A percentile compares a stretch with the other conserved stretches of the same genome.
phyloP scores from a whole-genome alignment of 2,329 filamentous ascomycete species.

The Aspergillus sp. region DNA sequence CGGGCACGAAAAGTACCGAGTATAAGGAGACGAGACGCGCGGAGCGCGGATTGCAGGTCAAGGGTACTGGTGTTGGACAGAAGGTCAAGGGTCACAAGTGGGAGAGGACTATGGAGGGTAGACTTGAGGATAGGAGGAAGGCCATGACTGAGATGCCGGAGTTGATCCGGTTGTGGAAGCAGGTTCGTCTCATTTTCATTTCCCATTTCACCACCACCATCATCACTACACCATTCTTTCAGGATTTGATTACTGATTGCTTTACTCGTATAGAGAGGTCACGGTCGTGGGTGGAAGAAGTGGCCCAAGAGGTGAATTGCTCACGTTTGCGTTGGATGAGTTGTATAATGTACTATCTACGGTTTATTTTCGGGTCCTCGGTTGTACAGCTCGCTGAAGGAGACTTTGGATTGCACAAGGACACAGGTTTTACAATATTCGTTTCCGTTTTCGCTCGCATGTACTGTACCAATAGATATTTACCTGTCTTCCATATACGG shows the following conservation, averaged over 20 bases:
- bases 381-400: slow-evolving; percentile 3
- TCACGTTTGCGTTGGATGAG: background rate
- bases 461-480: slow-evolving; percentile 23
- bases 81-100: slow-evolving; percentile 92
- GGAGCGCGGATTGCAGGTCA: slow-evolving; percentile 78
- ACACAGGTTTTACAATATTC: slow-evolving; percentile 13
- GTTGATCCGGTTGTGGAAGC: slow-evolving; percentile 90
- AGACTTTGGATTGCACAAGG: slow-evolving; percentile 11
- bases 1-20: slow-evolving; percentile 73
- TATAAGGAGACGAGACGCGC: slow-evolving; percentile 65
- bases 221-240: background rate
- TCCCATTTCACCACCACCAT: background rate
- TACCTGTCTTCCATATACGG: slow-evolving; percentile 1
- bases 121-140: slow-evolving; percentile 82
- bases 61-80: slow-evolving; percentile 90
- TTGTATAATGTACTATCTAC: slow-evolving; percentile 19
- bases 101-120: slow-evolving; percentile 80
- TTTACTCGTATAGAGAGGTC: slow-evolving; percentile 57
- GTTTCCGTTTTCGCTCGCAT: slow-evolving; percentile 1
- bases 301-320: slow-evolving; percentile 58
- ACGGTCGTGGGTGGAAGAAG: slow-evolving; percentile 73
- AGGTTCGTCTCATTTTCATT: slow-evolving; percentile 56
- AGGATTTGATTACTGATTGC: slow-evolving; percentile 33
- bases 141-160: slow-evolving; percentile 95
- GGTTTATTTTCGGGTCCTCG: slow-evolving; percentile 11